Conservation (phyloP, 805 yeast genomes). For the Lipomyces japonicus region DNA sequence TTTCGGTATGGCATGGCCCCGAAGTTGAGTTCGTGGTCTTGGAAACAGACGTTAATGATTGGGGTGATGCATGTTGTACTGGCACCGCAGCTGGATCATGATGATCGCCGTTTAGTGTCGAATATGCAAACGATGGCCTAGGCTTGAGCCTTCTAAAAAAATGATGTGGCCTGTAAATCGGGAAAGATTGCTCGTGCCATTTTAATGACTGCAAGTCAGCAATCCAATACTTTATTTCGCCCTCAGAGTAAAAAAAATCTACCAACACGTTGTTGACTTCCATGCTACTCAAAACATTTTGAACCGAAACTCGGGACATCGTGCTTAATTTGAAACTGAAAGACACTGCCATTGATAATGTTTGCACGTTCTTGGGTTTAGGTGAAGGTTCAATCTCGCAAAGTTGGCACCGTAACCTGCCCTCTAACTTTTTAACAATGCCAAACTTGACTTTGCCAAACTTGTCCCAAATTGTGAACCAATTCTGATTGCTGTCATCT, state of each 20-base stretch:
- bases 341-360: conserved; percentile 19
- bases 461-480: conserved; percentile 25
- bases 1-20: conserved; percentile 22
- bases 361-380: conserved; percentile 21
- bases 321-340: conserved; percentile 7
- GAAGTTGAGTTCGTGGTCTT: conserved; percentile 1
- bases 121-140: conserved; percentile 8
- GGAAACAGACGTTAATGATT: neutral
- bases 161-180: conserved; percentile 21
- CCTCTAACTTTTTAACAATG: conserved; percentile 4
- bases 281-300: conserved; percentile 3
- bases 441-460: conserved; percentile 14
- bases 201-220: conserved; percentile 14
- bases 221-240: conserved; percentile 20
- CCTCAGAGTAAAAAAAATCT: conserved; percentile 22
- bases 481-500: conserved; percentile 18
- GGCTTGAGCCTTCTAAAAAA: conserved; percentile 10
- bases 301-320: neutral
- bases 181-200: conserved; percentile 12
- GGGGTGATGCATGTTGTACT: neutral
- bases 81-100: neutral
- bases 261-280: conserved; percentile 15
- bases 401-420: conserved; percentile 7
- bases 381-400: conserved; percentile 13
- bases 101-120: neutral